Conservation (phyloP, 495 filamentous ascomycete genomes). For the Thozetella sp. region DNA sequence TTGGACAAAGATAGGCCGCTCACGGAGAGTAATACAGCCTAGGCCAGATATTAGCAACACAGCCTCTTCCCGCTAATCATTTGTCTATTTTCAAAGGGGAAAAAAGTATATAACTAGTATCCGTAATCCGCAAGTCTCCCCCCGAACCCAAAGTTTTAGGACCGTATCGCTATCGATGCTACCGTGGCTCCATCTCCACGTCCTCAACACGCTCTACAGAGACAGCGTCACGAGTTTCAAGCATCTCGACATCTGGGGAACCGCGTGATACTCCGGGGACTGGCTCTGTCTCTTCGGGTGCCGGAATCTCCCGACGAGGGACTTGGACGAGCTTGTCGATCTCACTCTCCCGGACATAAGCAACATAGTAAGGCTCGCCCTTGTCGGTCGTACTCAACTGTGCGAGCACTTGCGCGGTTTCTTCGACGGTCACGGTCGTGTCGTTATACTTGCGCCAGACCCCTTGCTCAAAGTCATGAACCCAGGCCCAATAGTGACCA, state of each 20-base stretch:
- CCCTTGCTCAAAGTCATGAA: conserved; percentile 79
- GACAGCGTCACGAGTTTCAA: neutral
- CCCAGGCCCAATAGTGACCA: conserved; percentile 98
- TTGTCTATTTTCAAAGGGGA: no score
- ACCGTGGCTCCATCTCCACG: neutral
- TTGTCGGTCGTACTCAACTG: conserved; percentile 47
- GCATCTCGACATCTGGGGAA: conserved; percentile 4
- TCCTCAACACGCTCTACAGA: conserved; percentile 9
- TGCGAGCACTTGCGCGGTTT: conserved; percentile 64
- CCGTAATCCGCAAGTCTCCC: no score
- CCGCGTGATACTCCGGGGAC: neutral
- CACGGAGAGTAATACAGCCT: no score
- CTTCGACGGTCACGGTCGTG: conserved; percentile 67
- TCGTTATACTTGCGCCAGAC: conserved; percentile 97
- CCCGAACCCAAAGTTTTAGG: no score
- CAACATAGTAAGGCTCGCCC: conserved; percentile 86
- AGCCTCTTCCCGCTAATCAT: no score
- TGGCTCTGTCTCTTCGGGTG: neutral
- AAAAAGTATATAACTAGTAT: no score
- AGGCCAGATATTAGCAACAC: no score
- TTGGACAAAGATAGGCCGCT: no score
- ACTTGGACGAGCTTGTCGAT: conserved; percentile 63
- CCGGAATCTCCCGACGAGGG: conserved; percentile 23
- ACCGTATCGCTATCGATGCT: no score
- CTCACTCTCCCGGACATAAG: conserved; percentile 71